Base-by-base conservation (phyloP, 257 asterid species). In the Capsicum baccatum region DNA sequence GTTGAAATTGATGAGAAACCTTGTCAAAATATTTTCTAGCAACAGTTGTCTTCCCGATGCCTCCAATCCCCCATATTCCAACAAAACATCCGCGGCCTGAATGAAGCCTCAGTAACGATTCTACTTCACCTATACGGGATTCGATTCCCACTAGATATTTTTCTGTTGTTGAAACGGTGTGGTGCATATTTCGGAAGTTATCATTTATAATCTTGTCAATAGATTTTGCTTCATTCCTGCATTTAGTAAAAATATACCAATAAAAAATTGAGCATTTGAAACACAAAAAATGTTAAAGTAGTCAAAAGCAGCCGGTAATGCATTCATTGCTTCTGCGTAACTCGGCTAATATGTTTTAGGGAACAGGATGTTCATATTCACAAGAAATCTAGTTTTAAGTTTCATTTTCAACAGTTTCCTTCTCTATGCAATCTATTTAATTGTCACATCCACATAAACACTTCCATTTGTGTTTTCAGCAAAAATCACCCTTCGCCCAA, bases 351-450 rank as follows among this genome's bases (percentile, higher is more conserved):
- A 50, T 50, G 55, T 9, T 11, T 12, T 3, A 50, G 55, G 55
- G 55, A 50, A 50, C 12, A 50, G 55, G 55, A 50, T 50, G 71
- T 57, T 58, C 58, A 57, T 63, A 82, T 26, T 62, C 6, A 19
- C 26, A 4, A 17, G 48, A 39, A 35, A 63, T 9, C 5, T 82
- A 1, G 6, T 82, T 19, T 26, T 42, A 82, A 11, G 50, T 8
- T 39, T 11, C 64, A 63, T 63, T 62, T 44, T 78, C 84, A 12
- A 82, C 5, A 6, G 84, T 64, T 63, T 79, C 64, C 56, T 82
- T 82, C 68, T 69, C 71, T 4, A 80, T n/a, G 9, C 83, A 56
- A 11, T 55, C 68, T 70, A 59, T 35, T n/a, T 59, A 14, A 2
- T 50, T 50, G 8, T 50, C 19, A 33, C 37, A 82, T 17, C 48